Percentiles rank a stretch among this genome's conserved stretches.
Conservation (phyloP, 441 rosid species). For the Syzygium syzygioides region DNA sequence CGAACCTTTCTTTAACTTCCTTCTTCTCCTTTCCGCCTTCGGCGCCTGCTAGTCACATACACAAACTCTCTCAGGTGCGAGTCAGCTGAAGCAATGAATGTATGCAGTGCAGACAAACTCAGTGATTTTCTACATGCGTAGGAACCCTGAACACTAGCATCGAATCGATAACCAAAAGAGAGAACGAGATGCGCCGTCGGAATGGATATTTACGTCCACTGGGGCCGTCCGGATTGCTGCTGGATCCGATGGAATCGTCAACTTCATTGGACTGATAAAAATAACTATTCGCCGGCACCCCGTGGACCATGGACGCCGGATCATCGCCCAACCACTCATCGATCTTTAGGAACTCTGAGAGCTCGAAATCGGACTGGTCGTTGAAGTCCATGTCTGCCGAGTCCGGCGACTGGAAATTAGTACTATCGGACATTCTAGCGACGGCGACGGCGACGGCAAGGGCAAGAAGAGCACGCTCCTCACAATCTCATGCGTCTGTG, state of each 20-base stretch:
- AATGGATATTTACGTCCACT: slow-evolving; percentile 24
- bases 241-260: slow-evolving; percentile 21
- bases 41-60: slow-evolving; percentile 14
- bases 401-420: slow-evolving; percentile 8
- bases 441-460: too few species aligned
- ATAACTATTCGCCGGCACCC: slow-evolving; percentile 13
- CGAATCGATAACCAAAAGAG: neutral
- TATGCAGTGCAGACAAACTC: neutral
- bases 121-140: neutral
- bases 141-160: neutral
- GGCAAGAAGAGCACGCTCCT: neutral
- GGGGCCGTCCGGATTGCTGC: slow-evolving; percentile 22
- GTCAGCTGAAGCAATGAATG: neutral
- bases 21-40: slow-evolving; percentile 25
- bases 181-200: neutral
- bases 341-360: slow-evolving; percentile 36
- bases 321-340: slow-evolving; percentile 40
- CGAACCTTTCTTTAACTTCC: slow-evolving; percentile 52
- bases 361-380: slow-evolving; percentile 29
- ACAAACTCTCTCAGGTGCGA: neutral
- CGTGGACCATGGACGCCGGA: slow-evolving; percentile 27
- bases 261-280: slow-evolving; percentile 28
- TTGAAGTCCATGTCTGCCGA: slow-evolving; percentile 22
- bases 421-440: slow-evolving; percentile 9
- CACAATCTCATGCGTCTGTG: neutral